Evolutionary conservation across 805 yeast genomes (phyloP).

Genomic region (Candida pseudoglaebosa): DNA sequence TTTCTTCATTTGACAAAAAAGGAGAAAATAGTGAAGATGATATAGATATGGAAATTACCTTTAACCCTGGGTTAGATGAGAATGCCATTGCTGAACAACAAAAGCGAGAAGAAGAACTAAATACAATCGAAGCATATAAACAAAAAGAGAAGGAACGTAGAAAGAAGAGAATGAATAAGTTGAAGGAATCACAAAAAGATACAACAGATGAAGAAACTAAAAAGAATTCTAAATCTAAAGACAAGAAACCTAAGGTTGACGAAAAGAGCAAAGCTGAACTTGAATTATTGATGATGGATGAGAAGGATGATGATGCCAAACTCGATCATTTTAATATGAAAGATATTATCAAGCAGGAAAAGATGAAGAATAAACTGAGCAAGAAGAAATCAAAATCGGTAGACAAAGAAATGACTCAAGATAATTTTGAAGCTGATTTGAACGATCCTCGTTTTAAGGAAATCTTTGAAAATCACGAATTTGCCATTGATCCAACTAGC

Average conservation of each 20-base stretch:
- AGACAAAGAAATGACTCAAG: constrained; percentile 46
- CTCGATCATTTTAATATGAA: constrained; percentile 71
- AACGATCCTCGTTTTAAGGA: constrained; percentile 85
- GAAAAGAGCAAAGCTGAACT: constrained; percentile 54
- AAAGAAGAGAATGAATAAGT: constrained; percentile 72
- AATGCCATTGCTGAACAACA: constrained; percentile 28
- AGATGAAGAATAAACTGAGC: constrained; percentile 51
- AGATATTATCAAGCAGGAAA: constrained; percentile 71
- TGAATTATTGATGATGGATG: constrained; percentile 70
- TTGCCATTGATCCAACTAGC: constrained; percentile 89
- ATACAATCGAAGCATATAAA: constrained; percentile 73
- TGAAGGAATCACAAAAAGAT: constrained; percentile 55
- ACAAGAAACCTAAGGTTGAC: constrained; percentile 22
- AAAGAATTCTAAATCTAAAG: constrained; percentile 13
- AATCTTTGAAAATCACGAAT: constrained; percentile 83
- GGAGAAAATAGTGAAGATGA: constrained; percentile 48
- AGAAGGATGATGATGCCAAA: constrained; percentile 43
- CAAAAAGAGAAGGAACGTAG: constrained; percentile 93
- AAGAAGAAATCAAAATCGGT: constrained; percentile 44
- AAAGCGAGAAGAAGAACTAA: constrained; percentile 50
- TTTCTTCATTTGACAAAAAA: constrained; percentile 25
- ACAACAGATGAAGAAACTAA: constrained; percentile 25
- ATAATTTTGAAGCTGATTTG: constrained; percentile 62
- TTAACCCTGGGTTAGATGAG: constrained; percentile 72
- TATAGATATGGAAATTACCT: constrained; percentile 92